These are phyloP conservation scores for Thuja plicata DNA, from an alignment of 83 land plant species.

Conservation along the genomic window DNA sequence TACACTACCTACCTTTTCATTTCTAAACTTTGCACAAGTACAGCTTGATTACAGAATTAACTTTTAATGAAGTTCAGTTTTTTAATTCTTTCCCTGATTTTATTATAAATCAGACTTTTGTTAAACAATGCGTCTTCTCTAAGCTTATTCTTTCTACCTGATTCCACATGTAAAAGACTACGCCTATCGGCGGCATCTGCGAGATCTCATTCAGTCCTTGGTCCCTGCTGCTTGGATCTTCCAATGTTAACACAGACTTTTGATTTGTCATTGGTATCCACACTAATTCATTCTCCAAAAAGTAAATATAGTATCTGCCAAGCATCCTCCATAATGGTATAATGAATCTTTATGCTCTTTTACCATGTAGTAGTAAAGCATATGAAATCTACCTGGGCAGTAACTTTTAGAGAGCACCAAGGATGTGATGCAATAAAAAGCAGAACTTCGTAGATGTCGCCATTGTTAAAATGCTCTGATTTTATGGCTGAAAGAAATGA, in stretches of 20 bases:
- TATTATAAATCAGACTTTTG: background rate
- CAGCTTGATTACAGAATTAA: background rate
- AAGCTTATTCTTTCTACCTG: background rate
- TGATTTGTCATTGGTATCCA: background rate
- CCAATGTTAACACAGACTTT: background rate
- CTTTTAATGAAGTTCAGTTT: background rate
- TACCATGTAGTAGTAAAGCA: background rate
- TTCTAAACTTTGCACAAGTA: background rate
- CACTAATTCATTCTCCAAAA: constrained; percentile 1
- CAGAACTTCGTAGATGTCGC: background rate
- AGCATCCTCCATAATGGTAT: background rate
- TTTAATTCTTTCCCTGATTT: background rate
- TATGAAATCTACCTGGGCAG: background rate
- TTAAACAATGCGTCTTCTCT: background rate
- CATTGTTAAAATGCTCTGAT: background rate
- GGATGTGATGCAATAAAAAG: background rate
- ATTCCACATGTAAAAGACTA: background rate
- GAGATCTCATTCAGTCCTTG: background rate
- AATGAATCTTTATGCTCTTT: background rate
- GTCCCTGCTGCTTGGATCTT: background rate
- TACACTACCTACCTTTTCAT: background rate
- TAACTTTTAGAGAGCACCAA: constrained; percentile 3
- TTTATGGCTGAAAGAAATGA: background rate
- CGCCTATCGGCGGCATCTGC: background rate
- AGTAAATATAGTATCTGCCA: background rate